Evolutionary conservation across 2,329 filamentous ascomycete genomes (phyloP).

Genomic region (Alternaria sp.): DNA sequence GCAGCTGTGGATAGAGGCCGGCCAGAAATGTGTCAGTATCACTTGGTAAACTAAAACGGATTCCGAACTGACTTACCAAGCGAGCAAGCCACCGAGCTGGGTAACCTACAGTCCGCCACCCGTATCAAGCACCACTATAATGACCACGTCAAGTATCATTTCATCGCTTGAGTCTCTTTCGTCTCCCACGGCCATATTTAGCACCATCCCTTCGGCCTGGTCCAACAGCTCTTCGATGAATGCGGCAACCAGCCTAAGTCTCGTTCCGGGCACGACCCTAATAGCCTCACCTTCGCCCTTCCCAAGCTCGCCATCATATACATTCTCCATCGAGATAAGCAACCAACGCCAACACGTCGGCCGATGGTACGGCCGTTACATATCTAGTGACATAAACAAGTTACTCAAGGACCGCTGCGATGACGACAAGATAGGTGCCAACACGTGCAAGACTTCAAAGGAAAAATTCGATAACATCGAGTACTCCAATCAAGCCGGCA

Average conservation of each 20-base stretch:
- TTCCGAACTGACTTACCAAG: neutral
- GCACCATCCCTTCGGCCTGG: neutral
- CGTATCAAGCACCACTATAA: neutral
- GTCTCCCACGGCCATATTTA: neutral
- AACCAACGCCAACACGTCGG: constrained; percentile 13
- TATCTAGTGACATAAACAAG: neutral
- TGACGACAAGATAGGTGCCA: neutral
- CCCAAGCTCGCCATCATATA: neutral
- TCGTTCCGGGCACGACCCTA: neutral
- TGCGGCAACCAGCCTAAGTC: neutral
- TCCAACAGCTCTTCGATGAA: neutral
- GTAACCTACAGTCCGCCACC: neutral
- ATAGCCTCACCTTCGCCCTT: neutral
- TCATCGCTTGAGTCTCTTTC: neutral
- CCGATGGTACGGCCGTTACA: constrained; percentile 6
- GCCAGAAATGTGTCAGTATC: neutral
- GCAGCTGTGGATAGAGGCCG: neutral
- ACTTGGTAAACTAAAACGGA: neutral
- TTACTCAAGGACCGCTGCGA: neutral
- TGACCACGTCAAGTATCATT: neutral
- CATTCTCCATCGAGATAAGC: constrained; percentile 10
- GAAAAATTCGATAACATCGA: constrained; percentile 2
- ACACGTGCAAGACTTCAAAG: neutral
- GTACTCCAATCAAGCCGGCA: neutral
- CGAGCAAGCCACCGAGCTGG: neutral